A percentile compares a stretch with the other conserved stretches of the same genome.
Conservation (phyloP, 1,284 basidiomycete genomes). For the Ceratobasidium sp. region DNA sequence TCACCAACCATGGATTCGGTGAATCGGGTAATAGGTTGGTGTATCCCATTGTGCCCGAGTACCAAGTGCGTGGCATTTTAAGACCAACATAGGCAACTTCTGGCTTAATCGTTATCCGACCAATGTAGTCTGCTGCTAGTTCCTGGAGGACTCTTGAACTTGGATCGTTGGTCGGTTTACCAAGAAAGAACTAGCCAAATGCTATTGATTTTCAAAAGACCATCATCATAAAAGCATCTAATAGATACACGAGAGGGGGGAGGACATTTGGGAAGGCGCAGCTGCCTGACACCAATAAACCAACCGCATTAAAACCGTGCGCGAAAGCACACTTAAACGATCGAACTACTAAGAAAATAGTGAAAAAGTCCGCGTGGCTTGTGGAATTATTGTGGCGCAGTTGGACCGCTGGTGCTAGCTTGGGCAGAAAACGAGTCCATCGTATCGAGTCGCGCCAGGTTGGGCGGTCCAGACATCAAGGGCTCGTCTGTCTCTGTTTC, state of each 20-base stretch:
- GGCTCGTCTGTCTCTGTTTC: constrained; percentile 42
- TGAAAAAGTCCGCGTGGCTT: not conserved
- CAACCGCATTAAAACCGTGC: not conserved
- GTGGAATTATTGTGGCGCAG: not conserved
- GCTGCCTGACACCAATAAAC: constrained; percentile 1
- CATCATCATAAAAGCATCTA: constrained; percentile 24
- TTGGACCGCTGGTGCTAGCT: not conserved
- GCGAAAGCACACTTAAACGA: not conserved
- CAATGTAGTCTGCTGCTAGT: not conserved
- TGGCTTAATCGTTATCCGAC: not conserved
- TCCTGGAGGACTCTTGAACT: not conserved
- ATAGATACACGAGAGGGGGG: constrained; percentile 41
- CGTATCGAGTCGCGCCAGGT: constrained; percentile 37
- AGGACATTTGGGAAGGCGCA: constrained; percentile 10
- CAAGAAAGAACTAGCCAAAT: not conserved
- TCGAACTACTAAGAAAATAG: constrained; percentile 1
- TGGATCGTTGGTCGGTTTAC: not conserved
- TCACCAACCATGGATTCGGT: constrained; percentile 7
- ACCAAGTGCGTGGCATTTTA: no score
- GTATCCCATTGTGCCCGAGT: no score
- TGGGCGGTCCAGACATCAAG: constrained; percentile 33
- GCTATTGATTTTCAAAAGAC: constrained; percentile 12
- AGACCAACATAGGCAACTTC: not conserved
- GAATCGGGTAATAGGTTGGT: not conserved
- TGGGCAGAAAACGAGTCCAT: constrained; percentile 16